A percentile compares a stretch with the other conserved stretches of the same genome.
Evolutionary conservation across 768 basidiomycete genomes (phyloP).

Genomic region (Tylopilus subfusipes): DNA sequence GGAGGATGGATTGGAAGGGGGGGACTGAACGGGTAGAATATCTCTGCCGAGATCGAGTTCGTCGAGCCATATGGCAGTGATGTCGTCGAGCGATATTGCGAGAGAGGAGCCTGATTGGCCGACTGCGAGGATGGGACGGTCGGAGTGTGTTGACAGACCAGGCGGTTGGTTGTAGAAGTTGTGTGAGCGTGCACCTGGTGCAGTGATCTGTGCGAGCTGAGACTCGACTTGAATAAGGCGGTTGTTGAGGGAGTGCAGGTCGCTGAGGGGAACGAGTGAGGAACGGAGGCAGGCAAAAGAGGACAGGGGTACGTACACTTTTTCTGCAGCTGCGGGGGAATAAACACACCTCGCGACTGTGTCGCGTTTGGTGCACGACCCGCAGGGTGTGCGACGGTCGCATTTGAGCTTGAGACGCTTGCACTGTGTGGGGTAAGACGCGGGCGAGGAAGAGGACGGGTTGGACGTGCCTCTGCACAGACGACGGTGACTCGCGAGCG

Average conservation of each 20-base stretch:
- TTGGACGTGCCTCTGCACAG: slow-evolving; percentile 63
- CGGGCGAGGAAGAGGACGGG: background rate
- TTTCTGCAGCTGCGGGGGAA: slow-evolving; percentile 80
- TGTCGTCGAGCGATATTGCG: slow-evolving; percentile 53
- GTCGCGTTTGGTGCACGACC: slow-evolving; percentile 75
- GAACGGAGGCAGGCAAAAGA: background rate
- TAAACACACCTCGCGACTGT: slow-evolving; percentile 71
- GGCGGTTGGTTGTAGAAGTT: slow-evolving; percentile 13
- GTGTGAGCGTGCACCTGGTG: slow-evolving; percentile 28
- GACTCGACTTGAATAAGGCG: slow-evolving; percentile 70
- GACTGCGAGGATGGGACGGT: slow-evolving; percentile 37
- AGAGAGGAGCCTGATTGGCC: slow-evolving; percentile 44
- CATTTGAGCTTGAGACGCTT: slow-evolving; percentile 87
- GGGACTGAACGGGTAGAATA: slow-evolving; percentile 18
- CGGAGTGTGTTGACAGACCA: slow-evolving; percentile 10
- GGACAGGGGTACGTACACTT: slow-evolving; percentile 53
- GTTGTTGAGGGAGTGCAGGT: slow-evolving; percentile 81
- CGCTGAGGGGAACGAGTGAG: slow-evolving; percentile 37
- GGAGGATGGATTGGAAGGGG: slow-evolving; percentile 15
- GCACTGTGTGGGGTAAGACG: slow-evolving; percentile 46
- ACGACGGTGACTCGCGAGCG: slow-evolving; percentile 78
- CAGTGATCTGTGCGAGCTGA: slow-evolving; percentile 46
- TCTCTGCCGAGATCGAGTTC: slow-evolving; percentile 43
- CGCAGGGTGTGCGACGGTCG: slow-evolving; percentile 74
- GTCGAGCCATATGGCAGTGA: slow-evolving; percentile 57